Evolutionary conservation across 1,139 yeast genomes (phyloP).

Genomic region (Candida sp.): DNA sequence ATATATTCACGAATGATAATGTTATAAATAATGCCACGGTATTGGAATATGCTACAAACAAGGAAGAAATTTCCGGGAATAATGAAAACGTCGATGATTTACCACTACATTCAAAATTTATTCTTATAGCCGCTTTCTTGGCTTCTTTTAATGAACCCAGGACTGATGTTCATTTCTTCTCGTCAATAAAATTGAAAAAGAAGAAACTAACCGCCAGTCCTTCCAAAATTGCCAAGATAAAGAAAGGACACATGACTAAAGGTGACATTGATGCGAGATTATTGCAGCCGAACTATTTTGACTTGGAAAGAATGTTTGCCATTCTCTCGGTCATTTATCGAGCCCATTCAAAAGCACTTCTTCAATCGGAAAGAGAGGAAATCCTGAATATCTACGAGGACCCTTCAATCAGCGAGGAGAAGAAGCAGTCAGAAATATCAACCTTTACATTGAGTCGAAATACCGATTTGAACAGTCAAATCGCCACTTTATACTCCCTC

Average conservation of each 20-base stretch:
- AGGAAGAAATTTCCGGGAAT: slow-evolving; percentile 15
- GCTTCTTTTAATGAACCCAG: slow-evolving; percentile 66
- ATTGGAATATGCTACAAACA: slow-evolving; percentile 20
- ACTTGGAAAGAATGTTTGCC: slow-evolving; percentile 65
- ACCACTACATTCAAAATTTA: slow-evolving; percentile 55
- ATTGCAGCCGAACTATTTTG: slow-evolving; percentile 61
- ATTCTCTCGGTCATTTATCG: slow-evolving; percentile 58
- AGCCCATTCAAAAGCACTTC: slow-evolving; percentile 30
- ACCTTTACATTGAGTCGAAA: slow-evolving; percentile 34
- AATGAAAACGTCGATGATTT: slow-evolving; percentile 31
- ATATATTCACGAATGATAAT: slow-evolving; percentile 38
- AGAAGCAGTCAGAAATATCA: slow-evolving; percentile 28
- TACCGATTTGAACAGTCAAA: slow-evolving; percentile 52
- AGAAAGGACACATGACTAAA: slow-evolving; percentile 36
- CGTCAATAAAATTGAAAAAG: slow-evolving; percentile 53
- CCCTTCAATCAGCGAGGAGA: slow-evolving; percentile 22
- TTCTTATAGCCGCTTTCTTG: slow-evolving; percentile 65
- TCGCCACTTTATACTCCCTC: slow-evolving; percentile 57
- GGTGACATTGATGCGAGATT: slow-evolving; percentile 50
- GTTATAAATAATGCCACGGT: slow-evolving; percentile 34
- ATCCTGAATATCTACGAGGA: slow-evolving; percentile 25
- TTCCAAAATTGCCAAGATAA: slow-evolving; percentile 21
- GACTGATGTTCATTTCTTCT: slow-evolving; percentile 57
- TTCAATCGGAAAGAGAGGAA: slow-evolving; percentile 22
- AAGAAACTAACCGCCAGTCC: slow-evolving; percentile 19